Evolutionary conservation across 1,284 basidiomycete species (phyloP).

Genomic region (Megacollybia platyphylla): DNA sequence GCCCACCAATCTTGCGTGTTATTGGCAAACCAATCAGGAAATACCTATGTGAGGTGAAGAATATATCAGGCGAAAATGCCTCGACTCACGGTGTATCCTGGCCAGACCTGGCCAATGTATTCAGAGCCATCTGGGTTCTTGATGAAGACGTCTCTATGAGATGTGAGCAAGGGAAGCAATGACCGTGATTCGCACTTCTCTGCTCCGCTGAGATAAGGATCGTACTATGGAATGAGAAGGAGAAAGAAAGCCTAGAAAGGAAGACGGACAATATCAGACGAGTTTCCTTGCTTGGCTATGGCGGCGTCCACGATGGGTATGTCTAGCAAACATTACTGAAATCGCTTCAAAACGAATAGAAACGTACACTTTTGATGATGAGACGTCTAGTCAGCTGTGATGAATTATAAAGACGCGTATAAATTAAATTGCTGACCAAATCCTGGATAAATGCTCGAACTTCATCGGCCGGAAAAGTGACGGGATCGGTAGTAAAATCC

Average conservation of each 20-base stretch:
- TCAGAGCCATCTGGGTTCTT: constrained; percentile 55
- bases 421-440: constrained; percentile 27
- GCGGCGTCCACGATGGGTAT: constrained; percentile 13
- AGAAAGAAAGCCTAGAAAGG: neutral
- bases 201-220: constrained; percentile 26
- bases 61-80: neutral
- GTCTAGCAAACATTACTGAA: constrained; percentile 2
- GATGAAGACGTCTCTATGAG: constrained; percentile 41
- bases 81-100: constrained; percentile 30
- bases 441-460: constrained; percentile 48
- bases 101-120: constrained; percentile 58
- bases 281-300: constrained; percentile 10
- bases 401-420: neutral
- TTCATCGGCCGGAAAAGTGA: constrained; percentile 46
- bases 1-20: constrained; percentile 48
- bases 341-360: neutral
- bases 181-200: constrained; percentile 16
- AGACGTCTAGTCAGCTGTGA: constrained; percentile 10
- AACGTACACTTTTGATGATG: constrained; percentile 21
- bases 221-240: constrained; percentile 17
- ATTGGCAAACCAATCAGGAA: constrained; percentile 60
- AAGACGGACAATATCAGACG: constrained; percentile 9
- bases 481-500: constrained; percentile 60
- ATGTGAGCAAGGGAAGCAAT: constrained; percentile 10
- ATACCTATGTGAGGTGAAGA: constrained; percentile 20